Evolutionary conservation across 805 yeast species (phyloP).

Genomic region (Candida ascalaphidarum): DNA sequence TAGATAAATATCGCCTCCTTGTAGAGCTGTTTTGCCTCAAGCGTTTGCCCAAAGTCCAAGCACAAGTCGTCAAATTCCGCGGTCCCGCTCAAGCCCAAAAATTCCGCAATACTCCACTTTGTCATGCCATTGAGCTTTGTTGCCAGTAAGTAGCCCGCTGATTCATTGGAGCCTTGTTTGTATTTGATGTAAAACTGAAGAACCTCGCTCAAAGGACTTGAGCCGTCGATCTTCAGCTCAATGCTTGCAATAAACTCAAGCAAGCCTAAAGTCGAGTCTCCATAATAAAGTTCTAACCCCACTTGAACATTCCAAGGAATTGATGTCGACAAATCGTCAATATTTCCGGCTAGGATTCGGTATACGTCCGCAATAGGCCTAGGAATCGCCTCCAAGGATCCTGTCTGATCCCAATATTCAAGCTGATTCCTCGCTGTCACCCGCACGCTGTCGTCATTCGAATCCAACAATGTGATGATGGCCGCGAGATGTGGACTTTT

Average conservation of each 20-base stretch:
- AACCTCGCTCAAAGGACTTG: conserved; percentile 2
- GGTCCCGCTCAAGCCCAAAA: conserved; percentile 18
- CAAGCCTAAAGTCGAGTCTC: conserved; percentile 19
- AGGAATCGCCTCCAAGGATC: conserved; percentile 41
- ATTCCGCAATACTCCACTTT: conserved; percentile 45
- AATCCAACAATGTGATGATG: conserved; percentile 60
- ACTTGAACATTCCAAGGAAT: conserved; percentile 63
- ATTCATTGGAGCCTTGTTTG: no score
- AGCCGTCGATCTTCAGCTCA: no score
- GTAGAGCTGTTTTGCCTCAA: conserved; percentile 40
- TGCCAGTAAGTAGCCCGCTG: no score
- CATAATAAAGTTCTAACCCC: conserved; percentile 56
- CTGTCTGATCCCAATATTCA: conserved; percentile 49
- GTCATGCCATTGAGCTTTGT: conserved; percentile 25
- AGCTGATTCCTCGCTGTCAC: conserved; percentile 55
- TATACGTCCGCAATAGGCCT: conserved; percentile 47
- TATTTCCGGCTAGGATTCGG: conserved; percentile 52
- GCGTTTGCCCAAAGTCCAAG: conserved; percentile 36
- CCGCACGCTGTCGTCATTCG: conserved; percentile 54
- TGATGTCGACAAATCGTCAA: conserved; percentile 29
- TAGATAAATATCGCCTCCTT: conserved; percentile 57
- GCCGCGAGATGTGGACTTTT: conserved; percentile 65
- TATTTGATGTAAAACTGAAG: conserved; percentile 10
- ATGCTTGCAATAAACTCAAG: no score
- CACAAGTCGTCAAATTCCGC: conserved; percentile 18